Evolutionary conservation across 805 yeast genomes (phyloP), one percentile per base, ranked within the genome.

Genomic region (Tetrapisispora nanseiensis): DNA sequence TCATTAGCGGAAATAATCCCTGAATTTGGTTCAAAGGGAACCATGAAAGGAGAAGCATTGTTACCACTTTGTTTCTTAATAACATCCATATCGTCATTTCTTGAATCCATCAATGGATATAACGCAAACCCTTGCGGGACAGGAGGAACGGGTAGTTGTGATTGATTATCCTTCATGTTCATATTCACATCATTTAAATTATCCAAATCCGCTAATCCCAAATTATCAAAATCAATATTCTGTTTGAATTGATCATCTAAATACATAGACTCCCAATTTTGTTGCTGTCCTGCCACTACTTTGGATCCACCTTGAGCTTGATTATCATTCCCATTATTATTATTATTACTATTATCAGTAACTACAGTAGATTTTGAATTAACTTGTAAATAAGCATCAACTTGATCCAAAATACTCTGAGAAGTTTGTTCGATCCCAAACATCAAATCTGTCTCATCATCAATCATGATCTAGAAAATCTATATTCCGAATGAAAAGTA

Each of bases 371-470:
- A 2, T 20, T 24, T 27, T 8, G 31, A 15, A 33, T 32, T 26
- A 30, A 31, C 44, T 23, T 50, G 49, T 9, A 50, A 28, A 33
- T 45, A 50, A 13, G 46, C 51, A 28, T 56, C 59, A 3, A 58
- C 63, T 35, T 58, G 63, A 45, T 58, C 63, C 26, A 58, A 41
- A 15, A 58, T 55, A 39, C 62, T 55, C 33, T 47, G 51, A 1
- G 57, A 49, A n/a, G 47, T 37, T 26, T 51, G 33, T 16, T 41
- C 39, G n/a, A 26, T 16, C 13, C 35, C 37, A 28, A 39, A 39
- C 18, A 33, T 33, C 35, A 29, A 24, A 23, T 43, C 35, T 16
- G 12, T 10, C 11, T 31, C 41, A 37, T 33, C 30, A 19, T 37
- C 32, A 7, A 20, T 8, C 33, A 29, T 27, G 20, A 27, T 20